phyloP scores from a whole-genome alignment of 148 eudicot genomes.

The Rhododendron mucronatum region DNA sequence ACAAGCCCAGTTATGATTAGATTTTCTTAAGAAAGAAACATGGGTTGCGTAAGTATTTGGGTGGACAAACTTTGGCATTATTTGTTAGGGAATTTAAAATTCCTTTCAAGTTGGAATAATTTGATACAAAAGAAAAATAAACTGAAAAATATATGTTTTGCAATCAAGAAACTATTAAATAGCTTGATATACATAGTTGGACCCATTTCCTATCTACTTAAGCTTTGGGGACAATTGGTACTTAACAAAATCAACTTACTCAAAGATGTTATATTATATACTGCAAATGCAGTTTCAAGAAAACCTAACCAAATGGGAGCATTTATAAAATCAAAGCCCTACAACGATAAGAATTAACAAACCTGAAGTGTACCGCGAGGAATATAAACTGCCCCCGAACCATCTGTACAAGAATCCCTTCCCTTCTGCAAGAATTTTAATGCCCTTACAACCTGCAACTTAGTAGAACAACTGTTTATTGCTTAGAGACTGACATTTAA shows the following conservation, averaged over 20 bases:
- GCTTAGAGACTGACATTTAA: neutral
- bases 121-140: neutral
- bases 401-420: conserved; percentile 47
- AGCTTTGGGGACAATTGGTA: too few species aligned
- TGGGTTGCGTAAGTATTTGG: neutral
- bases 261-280: neutral
- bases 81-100: neutral
- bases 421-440: conserved; percentile 67
- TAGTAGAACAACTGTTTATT: conserved; percentile 7
- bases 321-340: neutral
- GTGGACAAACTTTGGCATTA: neutral
- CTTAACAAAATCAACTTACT: neutral
- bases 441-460: conserved; percentile 90
- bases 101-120: neutral
- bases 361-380: conserved; percentile 99
- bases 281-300: neutral
- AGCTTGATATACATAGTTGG: too few species aligned
- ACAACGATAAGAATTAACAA: conserved; percentile 27
- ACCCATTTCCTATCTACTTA: too few species aligned
- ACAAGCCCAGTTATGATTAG: neutral
- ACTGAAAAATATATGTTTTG: neutral
- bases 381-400: conserved; percentile 73
- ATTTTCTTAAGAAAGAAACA: neutral
- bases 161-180: neutral
- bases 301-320: neutral